A percentile compares a stretch with the other conserved stretches of the same genome.
Conservation (phyloP, 129 eudicot genomes). For the Lactuca sativa region DNA sequence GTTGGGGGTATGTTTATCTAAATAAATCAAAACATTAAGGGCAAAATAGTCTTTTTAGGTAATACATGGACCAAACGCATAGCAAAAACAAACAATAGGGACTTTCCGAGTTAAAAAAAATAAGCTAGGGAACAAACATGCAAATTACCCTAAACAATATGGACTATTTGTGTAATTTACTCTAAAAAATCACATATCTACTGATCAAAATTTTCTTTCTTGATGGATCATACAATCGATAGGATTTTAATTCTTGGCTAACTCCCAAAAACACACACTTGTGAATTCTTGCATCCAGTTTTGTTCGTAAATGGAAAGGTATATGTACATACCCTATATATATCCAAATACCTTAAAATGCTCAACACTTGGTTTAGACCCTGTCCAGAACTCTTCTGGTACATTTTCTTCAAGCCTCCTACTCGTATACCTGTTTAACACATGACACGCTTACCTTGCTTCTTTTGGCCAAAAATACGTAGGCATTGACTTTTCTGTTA, state of each 20-base stretch:
- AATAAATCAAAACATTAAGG: too few relatives aligned
- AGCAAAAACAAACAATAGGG: too few relatives aligned
- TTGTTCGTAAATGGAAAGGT: slow-evolving; percentile 8
- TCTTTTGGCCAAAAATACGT: too few relatives aligned
- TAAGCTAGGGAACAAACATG: too few relatives aligned
- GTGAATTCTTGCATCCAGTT: slow-evolving; percentile 11
- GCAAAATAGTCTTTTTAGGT: too few relatives aligned
- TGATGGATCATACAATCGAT: not conserved
- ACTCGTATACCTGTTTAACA: not conserved
- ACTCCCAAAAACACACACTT: slow-evolving; percentile 17
- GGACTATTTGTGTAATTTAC: too few relatives aligned
- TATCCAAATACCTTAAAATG: not conserved
- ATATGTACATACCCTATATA: not conserved
- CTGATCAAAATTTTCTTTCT: slow-evolving; percentile 1
- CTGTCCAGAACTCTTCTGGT: not conserved
- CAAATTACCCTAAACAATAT: too few relatives aligned
- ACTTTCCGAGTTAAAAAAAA: too few relatives aligned
- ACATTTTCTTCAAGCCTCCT: not conserved
- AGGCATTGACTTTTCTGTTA: too few relatives aligned
- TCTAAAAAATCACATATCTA: slow-evolving; percentile 11
- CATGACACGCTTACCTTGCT: not conserved
- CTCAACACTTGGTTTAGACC: not conserved
- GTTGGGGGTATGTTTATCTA: too few relatives aligned
- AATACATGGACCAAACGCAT: too few relatives aligned
- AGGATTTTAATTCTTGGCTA: slow-evolving; percentile 15